These are phyloP conservation scores for Mycena leptocephala DNA, from an alignment of 768 basidiomycete species.

Conservation along the genomic window DNA sequence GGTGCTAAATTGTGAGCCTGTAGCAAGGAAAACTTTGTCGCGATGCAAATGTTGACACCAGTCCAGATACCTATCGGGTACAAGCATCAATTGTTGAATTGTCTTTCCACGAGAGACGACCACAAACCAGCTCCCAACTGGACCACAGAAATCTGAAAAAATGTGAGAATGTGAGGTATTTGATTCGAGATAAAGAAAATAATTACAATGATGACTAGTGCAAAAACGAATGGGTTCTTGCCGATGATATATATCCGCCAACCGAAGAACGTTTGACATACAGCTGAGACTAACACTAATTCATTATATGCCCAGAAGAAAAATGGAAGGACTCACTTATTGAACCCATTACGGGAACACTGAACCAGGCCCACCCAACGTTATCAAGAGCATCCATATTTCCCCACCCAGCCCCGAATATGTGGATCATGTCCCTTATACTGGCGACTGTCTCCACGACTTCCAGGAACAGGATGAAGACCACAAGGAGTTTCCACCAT, in stretches of 20 bases:
- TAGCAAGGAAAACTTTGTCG: constrained; percentile 16
- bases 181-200: neutral
- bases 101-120: too few species aligned
- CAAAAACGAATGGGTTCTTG: neutral
- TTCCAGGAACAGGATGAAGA: constrained; percentile 21
- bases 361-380: constrained; percentile 30
- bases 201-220: neutral
- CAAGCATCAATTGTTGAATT: too few species aligned
- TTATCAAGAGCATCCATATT: constrained; percentile 4
- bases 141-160: neutral
- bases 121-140: constrained; percentile 16
- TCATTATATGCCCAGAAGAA: neutral
- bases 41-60: constrained; percentile 1
- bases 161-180: neutral
- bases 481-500: constrained; percentile 18
- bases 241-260: constrained; percentile 18
- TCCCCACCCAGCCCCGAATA: constrained; percentile 29
- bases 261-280: constrained; percentile 26
- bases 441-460: constrained; percentile 15
- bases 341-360: constrained; percentile 17
- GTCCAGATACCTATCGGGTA: too few species aligned
- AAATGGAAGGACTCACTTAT: neutral
- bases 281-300: neutral
- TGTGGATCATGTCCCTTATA: neutral
- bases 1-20: neutral